These are phyloP conservation scores for Lachancea fermentati DNA, from an alignment of 805 yeast species.

Conservation along the genomic window DNA sequence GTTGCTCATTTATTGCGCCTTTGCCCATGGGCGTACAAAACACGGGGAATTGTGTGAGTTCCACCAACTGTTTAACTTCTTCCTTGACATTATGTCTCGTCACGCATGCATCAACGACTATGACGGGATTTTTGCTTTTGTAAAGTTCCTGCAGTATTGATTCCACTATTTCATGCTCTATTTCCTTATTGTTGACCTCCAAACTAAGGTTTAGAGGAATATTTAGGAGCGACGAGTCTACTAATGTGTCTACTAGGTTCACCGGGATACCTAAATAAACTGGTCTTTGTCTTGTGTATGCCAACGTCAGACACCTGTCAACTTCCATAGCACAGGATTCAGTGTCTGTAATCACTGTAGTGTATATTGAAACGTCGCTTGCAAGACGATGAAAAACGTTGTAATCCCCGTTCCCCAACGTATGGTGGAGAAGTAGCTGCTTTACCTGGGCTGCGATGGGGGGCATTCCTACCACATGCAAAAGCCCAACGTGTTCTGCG, in stretches of 20 bases:
- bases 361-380: conserved; percentile 45
- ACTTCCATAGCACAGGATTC: conserved; percentile 51
- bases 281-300: conserved; percentile 51
- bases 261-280: conserved; percentile 68
- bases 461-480: conserved; percentile 83
- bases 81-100: conserved; percentile 47
- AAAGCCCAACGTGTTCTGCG: conserved; percentile 74
- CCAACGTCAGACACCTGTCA: conserved; percentile 40
- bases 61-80: conserved; percentile 39
- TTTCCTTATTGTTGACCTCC: conserved; percentile 17
- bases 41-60: conserved; percentile 43
- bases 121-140: conserved; percentile 46
- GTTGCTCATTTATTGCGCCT: conserved; percentile 54
- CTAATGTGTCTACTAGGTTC: conserved; percentile 44
- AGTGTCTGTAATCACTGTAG: conserved; percentile 49
- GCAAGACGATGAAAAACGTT: conserved; percentile 48
- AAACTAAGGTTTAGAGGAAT: conserved; percentile 30
- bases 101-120: conserved; percentile 60
- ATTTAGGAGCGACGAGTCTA: conserved; percentile 34
- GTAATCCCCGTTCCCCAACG: conserved; percentile 32
- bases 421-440: conserved; percentile 34
- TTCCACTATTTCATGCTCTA: conserved; percentile 34
- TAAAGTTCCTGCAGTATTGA: conserved; percentile 45
- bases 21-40: conserved; percentile 58
- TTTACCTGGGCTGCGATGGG: conserved; percentile 33